Evolutionary conservation across 768 basidiomycete species (phyloP), one percentile per base, ranked within the genome.

Genomic region (Dentipellis sp.): DNA sequence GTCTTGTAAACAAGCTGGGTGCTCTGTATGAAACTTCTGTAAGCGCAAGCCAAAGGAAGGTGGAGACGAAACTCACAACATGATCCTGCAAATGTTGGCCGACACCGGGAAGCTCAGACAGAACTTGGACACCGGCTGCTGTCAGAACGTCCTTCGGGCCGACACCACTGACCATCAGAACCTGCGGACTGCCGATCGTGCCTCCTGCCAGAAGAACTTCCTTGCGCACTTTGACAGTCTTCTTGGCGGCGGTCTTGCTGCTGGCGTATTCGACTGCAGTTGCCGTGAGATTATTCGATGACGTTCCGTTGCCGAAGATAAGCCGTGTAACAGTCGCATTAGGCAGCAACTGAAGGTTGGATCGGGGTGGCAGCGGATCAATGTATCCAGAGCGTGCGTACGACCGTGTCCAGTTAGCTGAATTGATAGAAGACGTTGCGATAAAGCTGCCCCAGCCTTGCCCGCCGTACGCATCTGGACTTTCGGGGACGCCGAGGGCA

Each of bases 371-470:
- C 1, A 85, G 73, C 4, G 79, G 74, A 66, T 86, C 85, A 66
- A 84, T 80, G 72, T 85, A 85, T 3, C 74, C 78, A 0, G 82
- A 76, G 56, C 79, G 75, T n/a, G 83, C 74, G 68, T 85, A 85
- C 1, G 79, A 82, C 48, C 84, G 77, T 11, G 82, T 83, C 72
- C 77, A 79, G 69, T 84, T 85, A 23, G 71, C 55, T 1, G 80
- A 78, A 68, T 86, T 86, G 64, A 88, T 81, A 7, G 76, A 72
- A 5, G 77, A 77, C 3, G 82, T 75, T 0, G 82, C 74, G 63
- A 86, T 73, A 63, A 78, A 79, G 5, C 72, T 69, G 56, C 82
- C 79, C 65, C 75, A 72, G 58, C 74, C 74, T 21, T 72, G 62
- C 23, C 81, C 81, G 46, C 74, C 72, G 63, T 78, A 74, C 0